Evolutionary conservation across 2,329 filamentous ascomycete genomes (phyloP).

Genomic region (Hypoxylon sp.): DNA sequence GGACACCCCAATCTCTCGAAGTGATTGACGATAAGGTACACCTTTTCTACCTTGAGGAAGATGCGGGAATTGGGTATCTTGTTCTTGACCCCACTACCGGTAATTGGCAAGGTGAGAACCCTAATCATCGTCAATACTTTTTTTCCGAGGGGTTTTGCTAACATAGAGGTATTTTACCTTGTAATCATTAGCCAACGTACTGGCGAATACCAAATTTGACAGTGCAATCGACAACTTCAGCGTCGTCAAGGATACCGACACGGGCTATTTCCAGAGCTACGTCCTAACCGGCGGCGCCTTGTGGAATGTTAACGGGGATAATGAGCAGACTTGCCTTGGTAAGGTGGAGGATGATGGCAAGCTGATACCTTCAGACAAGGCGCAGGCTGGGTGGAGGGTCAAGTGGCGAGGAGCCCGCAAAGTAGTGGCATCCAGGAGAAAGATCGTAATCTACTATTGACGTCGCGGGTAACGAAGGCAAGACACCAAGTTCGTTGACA

Average conservation of each 20-base stretch:
- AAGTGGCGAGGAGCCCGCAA: slow-evolving; percentile 32
- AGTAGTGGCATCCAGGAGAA: slow-evolving; percentile 17
- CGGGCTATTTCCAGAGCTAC: slow-evolving; percentile 28
- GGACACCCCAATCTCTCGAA: slow-evolving; percentile 39
- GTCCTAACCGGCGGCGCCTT: slow-evolving; percentile 29
- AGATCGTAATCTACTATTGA: slow-evolving; percentile 27
- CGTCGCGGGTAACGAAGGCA: neutral
- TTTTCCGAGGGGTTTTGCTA: neutral
- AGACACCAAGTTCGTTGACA: neutral
- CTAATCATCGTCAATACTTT: neutral
- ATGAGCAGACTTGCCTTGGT: slow-evolving; percentile 27
- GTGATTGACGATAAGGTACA: slow-evolving; percentile 32
- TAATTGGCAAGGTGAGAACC: slow-evolving; percentile 31
- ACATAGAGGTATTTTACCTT: neutral
- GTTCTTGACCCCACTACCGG: slow-evolving; percentile 18
- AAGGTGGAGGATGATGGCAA: slow-evolving; percentile 28
- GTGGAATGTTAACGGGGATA: slow-evolving; percentile 30
- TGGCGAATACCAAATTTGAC: slow-evolving; percentile 30
- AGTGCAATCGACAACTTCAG: slow-evolving; percentile 31
- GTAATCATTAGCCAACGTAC: slow-evolving; percentile 16
- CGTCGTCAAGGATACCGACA: slow-evolving; percentile 27
- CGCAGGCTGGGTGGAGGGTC: slow-evolving; percentile 35
- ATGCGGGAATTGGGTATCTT: slow-evolving; percentile 23
- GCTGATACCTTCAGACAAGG: slow-evolving; percentile 32
- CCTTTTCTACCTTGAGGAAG: slow-evolving; percentile 34